A percentile compares a stretch with the other conserved stretches of the same genome.
These are phyloP conservation scores for Orbilia oligospora DNA, from an alignment of 2,329 filamentous ascomycete genomes.

Conservation along the genomic window DNA sequence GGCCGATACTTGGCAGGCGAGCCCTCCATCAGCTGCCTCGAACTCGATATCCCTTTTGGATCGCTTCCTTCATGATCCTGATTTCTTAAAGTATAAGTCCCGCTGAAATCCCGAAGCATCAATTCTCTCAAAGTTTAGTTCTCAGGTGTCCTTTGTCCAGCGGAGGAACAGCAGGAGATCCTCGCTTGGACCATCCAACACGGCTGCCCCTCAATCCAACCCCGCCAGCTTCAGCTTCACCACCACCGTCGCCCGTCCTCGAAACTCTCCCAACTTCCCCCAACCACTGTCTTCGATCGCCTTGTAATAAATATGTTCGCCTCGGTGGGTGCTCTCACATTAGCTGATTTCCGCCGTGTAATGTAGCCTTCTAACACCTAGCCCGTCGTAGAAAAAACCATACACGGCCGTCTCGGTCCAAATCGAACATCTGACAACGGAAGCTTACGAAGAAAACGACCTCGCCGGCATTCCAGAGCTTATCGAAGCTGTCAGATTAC, in stretches of 20 bases:
- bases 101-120: not conserved
- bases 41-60: not conserved
- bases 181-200: slow-evolving; percentile 54
- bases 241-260: slow-evolving; percentile 16
- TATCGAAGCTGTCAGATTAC: slow-evolving; percentile 92
- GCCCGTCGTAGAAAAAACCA: slow-evolving; percentile 76
- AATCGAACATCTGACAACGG: slow-evolving; percentile 89
- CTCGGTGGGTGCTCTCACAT: slow-evolving; percentile 28
- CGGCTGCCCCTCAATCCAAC: slow-evolving; percentile 37
- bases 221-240: slow-evolving; percentile 32
- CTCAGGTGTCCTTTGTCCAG: slow-evolving; percentile 15
- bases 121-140: not conserved
- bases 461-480: slow-evolving; percentile 92
- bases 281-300: slow-evolving; percentile 25
- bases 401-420: slow-evolving; percentile 95
- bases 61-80: not conserved
- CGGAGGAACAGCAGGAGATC: not conserved
- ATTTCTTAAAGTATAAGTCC: not conserved
- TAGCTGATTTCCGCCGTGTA: not conserved
- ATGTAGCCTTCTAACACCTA: not conserved
- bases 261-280: slow-evolving; percentile 23
- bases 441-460: slow-evolving; percentile 91
- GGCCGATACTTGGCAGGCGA: slow-evolving; percentile 33
- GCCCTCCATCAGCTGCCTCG: slow-evolving; percentile 37
- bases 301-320: slow-evolving; percentile 42